Evolutionary conservation across 768 basidiomycete species (phyloP).

Genomic region (Lactifluus piperatus): DNA sequence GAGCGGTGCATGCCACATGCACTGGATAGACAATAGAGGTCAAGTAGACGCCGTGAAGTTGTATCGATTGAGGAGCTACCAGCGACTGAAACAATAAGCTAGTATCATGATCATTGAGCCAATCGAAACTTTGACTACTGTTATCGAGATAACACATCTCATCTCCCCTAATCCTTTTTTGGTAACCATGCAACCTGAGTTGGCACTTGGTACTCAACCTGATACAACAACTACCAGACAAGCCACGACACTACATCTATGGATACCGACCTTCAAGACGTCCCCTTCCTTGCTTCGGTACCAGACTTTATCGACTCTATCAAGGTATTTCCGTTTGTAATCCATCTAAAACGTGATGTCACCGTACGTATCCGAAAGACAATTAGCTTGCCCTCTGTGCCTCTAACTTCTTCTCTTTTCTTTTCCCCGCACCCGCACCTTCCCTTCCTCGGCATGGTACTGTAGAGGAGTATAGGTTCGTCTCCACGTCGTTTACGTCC

Average conservation of each 20-base stretch:
- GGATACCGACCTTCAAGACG: slow-evolving; percentile 28
- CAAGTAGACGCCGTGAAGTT: not conserved
- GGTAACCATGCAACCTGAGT: not conserved
- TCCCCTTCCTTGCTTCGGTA: slow-evolving; percentile 44
- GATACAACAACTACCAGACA: not conserved
- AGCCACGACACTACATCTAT: too few relatives aligned
- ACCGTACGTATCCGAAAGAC: slow-evolving; percentile 37
- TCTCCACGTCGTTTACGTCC: not conserved
- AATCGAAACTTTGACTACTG: too few relatives aligned
- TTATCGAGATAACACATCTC: too few relatives aligned
- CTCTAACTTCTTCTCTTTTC: not conserved
- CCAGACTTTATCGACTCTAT: slow-evolving; percentile 50
- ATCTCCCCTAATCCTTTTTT: not conserved
- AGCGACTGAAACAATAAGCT: slow-evolving; percentile 7
- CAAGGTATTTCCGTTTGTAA: slow-evolving; percentile 77
- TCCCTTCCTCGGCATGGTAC: not conserved
- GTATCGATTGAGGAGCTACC: not conserved
- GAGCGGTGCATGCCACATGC: slow-evolving; percentile 12
- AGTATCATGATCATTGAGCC: not conserved
- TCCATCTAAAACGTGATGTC: slow-evolving; percentile 59
- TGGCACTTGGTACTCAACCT: too few relatives aligned
- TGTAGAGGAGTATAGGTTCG: slow-evolving; percentile 26
- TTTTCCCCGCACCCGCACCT: not conserved
- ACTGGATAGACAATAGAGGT: slow-evolving; percentile 6
- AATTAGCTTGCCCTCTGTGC: not conserved